Evolutionary conservation across 2,329 filamentous ascomycete species (phyloP), one percentile per base, ranked within the genome.

Genomic region (Fusarium hostae): DNA sequence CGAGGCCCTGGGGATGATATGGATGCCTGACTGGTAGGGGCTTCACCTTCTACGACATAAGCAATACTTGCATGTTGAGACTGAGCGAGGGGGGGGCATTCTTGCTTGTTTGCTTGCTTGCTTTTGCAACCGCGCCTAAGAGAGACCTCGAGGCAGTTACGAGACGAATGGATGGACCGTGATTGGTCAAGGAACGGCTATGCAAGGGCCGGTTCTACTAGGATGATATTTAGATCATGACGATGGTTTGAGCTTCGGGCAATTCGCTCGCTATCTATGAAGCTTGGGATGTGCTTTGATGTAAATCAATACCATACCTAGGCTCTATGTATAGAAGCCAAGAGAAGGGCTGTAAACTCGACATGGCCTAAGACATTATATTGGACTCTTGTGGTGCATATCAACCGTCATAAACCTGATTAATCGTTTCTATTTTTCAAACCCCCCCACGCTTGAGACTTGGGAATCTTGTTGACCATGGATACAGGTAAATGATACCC

Each of bases 181-280:
- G 34, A 75, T 75, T 75, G 73, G 73, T 24, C 40, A 15, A 22
- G 41, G 48, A 59, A 64, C 70, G 61, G 37, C 40, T 40, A 70
- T 65, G 71, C 73, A 76, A 71, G 66, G 52, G 57, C 58, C 50
- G 45, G 34, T 50, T 51, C 37, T 37, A 62, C 57, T 32, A 40
- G 37, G 63, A 47, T 52, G 28, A 28, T 35, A 59, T 20, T 59
- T 32, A 52, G 22, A 40, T 15, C 35, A 59, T 44, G 54, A 52
- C 24, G 44, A 43, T 39, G 35, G 13, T 18, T 44, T 63, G 39
- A 34, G 34, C 35, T 22, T 32, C 35, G 24, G 34, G 30, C n/a
- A 54, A 57, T 32, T 16, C 15, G 11, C 40, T 30, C 18, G 22
- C 58, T 35, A 39, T 55, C 28, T 28, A 20, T 41, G n/a, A 40